Conservation (phyloP, 2,329 filamentous ascomycete genomes). For the Calonectria multiphialidica region DNA sequence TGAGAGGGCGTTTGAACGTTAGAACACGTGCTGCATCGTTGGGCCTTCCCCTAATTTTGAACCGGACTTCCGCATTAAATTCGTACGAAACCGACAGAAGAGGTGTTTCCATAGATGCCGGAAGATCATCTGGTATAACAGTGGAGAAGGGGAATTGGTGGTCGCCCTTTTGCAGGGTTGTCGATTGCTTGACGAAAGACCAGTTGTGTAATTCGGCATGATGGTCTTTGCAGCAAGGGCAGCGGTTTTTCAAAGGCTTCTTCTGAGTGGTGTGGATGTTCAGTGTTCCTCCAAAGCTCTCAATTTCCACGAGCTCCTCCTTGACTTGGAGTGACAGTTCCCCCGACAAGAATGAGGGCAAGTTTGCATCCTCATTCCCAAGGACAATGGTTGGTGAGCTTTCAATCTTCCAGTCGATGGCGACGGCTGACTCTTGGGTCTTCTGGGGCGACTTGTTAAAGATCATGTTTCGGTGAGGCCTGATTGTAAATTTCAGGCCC, state of each 20-base stretch:
- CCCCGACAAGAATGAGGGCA: constrained; percentile 22
- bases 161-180: neutral
- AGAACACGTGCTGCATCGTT: constrained; percentile 55
- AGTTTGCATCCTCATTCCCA: neutral
- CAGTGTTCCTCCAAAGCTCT: constrained; percentile 19
- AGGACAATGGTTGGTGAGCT: constrained; percentile 21
- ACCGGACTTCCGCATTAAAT: constrained; percentile 74
- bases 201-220: constrained; percentile 30
- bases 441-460: neutral
- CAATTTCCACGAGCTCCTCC: constrained; percentile 11
- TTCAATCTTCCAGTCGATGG: constrained; percentile 23
- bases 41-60: constrained; percentile 63
- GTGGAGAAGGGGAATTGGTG: constrained; percentile 84
- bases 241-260: constrained; percentile 30
- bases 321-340: constrained; percentile 1
- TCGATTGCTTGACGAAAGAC: constrained; percentile 5
- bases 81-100: constrained; percentile 82
- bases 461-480: neutral
- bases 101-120: constrained; percentile 80
- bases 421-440: neutral
- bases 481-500: constrained; percentile 19
- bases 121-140: constrained; percentile 84
- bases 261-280: constrained; percentile 14
- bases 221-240: constrained; percentile 31
- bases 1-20: constrained; percentile 73